Base-by-base conservation (phyloP, 1,139 yeast genomes). In the Hyphopichia buzzinii region DNA sequence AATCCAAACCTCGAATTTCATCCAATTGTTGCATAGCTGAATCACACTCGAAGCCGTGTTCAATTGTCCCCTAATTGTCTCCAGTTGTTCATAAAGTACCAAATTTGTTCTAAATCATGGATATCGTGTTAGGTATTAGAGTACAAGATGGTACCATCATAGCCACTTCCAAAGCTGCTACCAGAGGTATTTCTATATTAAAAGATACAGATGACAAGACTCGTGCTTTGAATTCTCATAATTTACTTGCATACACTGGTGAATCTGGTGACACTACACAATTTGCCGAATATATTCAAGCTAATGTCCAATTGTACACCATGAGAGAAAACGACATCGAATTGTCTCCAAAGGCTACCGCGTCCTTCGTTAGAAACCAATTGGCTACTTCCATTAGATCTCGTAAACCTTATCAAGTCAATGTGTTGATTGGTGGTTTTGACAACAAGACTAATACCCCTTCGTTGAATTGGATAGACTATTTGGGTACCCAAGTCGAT, bases 241-340 rank as follows among this genome's bases (percentile, higher is more conserved):
- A 87, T 41, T 71, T 90, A 49, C 74, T 92, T 68, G 96, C 97
- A 35, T 90, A 69, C 65, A 84, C 96, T 4, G 99, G 99, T 39
- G 98, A 92, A 59, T 77, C 97, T 4, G 98, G 98, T 41, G 99
- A 92, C 58, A 87, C 97, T 3, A 90, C 86, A n/a, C 95, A 92
- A 59, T 90, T 92, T 64, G 95, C 96, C 30, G 97, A 92, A 57
- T 87, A 82, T 56, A 78, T 89, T 44, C 95, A 87, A 59, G 98
- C 97, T 35, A 92, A 94, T 57, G 79, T 89, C 48, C 95, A 87
- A 61, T 74, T 92, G 44, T 84, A 86, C 57, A 80, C 88, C 38
- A 88, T 89, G 75, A 77, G 97, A 52, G 94, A 92, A 57, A 83
- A 84, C 46, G 75, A 67, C 41, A 70, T 74, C 43, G 97, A 89